Base-by-base conservation (phyloP, 2,329 filamentous ascomycete genomes). In the Karstenula rhodostoma region DNA sequence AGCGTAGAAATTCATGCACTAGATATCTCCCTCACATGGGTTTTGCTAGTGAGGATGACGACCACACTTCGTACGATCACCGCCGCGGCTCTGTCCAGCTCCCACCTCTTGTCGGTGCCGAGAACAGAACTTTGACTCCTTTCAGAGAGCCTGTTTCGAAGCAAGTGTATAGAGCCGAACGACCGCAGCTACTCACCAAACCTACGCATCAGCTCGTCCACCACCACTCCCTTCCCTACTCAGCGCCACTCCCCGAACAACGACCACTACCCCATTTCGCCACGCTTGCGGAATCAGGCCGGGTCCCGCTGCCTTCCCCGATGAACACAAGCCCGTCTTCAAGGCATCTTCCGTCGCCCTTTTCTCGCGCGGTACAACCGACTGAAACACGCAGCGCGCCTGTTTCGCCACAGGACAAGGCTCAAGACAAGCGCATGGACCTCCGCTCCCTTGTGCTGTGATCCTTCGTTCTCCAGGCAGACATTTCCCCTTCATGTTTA, bases 31-130 rank as follows among this genome's bases (percentile, higher is more conserved):
- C 66, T 59, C 74, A 72, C 43, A 78, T 65, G 61, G 78, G 67
- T 63, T 82, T 68, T 66, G 78, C 69, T 64, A 75, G 62, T 61
- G 75, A 76, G 12, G 75, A 77, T 49, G 76, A 78, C 44, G 67
- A 73, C 25, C 67, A 70, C 52, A 61, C 67, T 9, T 50, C 64
- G 9, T 72, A 69, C 57, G 70, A 76, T 33, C 46, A 49, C 61
- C 69, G 73, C 29, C 69, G 72, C 17, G 69, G 68, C 37, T 76
- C 75, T 13, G 64, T 77, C 6, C 74, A 78, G 50, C 65, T 78
- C 7, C 75, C 75, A 35, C 74, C 74, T 42, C 67, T 77, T 7
- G 63, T 71, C 32, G 72, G 68, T 32, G 25, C 60, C n/a, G 68
- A 72, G 46, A 62, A 59, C 37, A 66, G 67, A 19, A 57, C 61